These are phyloP conservation scores for Lachancea kluyveri DNA, from an alignment of 805 yeast genomes.

Conservation along the genomic window DNA sequence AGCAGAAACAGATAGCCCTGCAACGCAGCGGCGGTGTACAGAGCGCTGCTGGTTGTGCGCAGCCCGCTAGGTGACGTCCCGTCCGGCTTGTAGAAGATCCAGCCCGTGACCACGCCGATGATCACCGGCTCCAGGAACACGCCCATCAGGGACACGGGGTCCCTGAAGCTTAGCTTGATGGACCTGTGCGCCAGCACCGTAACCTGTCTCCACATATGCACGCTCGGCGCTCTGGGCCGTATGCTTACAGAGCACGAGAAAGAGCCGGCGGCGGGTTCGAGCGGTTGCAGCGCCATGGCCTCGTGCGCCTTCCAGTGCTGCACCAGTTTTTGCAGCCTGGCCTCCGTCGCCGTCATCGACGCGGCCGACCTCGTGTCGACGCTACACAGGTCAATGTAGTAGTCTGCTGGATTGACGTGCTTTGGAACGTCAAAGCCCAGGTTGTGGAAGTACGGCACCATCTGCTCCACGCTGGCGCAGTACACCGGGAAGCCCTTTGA, in stretches of 20 bases:
- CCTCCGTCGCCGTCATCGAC: conserved; percentile 31
- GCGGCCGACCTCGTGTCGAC: conserved; percentile 41
- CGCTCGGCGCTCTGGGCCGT: conserved; percentile 29
- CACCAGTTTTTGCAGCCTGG: conserved; percentile 32
- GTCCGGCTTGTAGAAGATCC: conserved; percentile 64
- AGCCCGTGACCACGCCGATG: conserved; percentile 61
- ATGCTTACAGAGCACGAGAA: too few relatives aligned
- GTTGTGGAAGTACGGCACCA: conserved; percentile 43
- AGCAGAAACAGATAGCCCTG: conserved; percentile 51
- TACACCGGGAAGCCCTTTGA: conserved; percentile 56
- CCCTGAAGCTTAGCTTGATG: conserved; percentile 42
- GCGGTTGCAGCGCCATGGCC: too few relatives aligned
- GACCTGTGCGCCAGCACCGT: conserved; percentile 41
- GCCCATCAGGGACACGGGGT: conserved; percentile 42
- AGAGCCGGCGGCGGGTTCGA: too few relatives aligned
- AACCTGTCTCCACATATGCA: conserved; percentile 39
- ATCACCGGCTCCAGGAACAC: conserved; percentile 42
- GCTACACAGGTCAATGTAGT: conserved; percentile 49
- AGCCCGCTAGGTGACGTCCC: conserved; percentile 44
- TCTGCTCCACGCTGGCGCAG: conserved; percentile 40
- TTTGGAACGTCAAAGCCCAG: conserved; percentile 42
- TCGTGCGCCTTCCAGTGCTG: conserved; percentile 33
- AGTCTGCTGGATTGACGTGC: conserved; percentile 57
- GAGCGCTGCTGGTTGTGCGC: conserved; percentile 47
- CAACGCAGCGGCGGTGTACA: conserved; percentile 47